Conservation (phyloP, 164 flowering plant species). For the Kalanchoe fedtschenkoi region DNA sequence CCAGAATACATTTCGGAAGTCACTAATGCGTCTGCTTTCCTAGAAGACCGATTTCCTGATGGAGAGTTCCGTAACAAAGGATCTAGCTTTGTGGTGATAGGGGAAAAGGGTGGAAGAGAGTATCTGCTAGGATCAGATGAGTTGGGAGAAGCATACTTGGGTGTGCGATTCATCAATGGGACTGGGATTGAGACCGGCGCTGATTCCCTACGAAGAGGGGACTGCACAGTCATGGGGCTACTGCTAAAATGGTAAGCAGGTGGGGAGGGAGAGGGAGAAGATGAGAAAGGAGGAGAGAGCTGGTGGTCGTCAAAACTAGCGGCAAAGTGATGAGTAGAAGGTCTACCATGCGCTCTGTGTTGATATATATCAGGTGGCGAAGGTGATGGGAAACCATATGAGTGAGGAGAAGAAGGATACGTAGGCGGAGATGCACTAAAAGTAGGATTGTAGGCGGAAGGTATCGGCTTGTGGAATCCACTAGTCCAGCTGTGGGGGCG, state of each 20-base stretch:
- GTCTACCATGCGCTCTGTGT: constrained; percentile 30
- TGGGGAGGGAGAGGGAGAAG: constrained; percentile 65
- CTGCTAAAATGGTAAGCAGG: constrained; percentile 35
- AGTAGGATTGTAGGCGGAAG: constrained; percentile 23
- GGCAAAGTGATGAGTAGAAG: constrained; percentile 28
- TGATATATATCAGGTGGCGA: constrained; percentile 34
- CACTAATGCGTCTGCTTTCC: constrained; percentile 40
- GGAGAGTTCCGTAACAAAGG: constrained; percentile 60
- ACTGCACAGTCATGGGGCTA: constrained; percentile 26
- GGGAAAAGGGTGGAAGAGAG: constrained; percentile 79
- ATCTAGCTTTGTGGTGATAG: constrained; percentile 48
- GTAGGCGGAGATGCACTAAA: constrained; percentile 38
- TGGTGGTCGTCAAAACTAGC: constrained; percentile 49
- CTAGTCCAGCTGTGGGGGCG: constrained; percentile 87
- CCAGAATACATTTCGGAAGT: constrained; percentile 39
- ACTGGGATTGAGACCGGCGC: constrained; percentile 80
- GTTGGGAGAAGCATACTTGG: constrained; percentile 48
- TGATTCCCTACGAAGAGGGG: constrained; percentile 40
- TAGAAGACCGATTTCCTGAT: constrained; percentile 47
- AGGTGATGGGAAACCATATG: constrained; percentile 40
- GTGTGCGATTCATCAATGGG: constrained; percentile 30
- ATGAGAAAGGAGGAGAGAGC: constrained; percentile 77
- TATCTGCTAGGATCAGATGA: constrained; percentile 66
- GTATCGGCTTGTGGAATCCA: constrained; percentile 46
- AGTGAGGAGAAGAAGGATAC: constrained; percentile 20